Percentiles rank a stretch among this genome's conserved stretches.
Conservation (phyloP, 768 basidiomycete species). For the Lactarius akahatsu region DNA sequence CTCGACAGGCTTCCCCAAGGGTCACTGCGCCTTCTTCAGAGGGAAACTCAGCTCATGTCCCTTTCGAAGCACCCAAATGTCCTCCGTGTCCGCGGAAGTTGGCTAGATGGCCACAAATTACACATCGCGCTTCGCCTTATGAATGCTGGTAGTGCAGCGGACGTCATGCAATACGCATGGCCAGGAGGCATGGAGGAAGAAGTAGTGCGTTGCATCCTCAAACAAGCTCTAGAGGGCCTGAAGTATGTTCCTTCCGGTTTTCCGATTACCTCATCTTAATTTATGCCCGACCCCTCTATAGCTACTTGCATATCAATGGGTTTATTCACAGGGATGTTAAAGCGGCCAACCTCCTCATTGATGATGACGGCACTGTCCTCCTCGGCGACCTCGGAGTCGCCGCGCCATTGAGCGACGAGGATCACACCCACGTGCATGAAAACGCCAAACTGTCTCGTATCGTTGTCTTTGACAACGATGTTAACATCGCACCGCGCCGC, state of each 20-base stretch:
- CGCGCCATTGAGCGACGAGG: constrained; percentile 73
- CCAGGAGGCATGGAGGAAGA: constrained; percentile 91
- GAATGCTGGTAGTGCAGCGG: constrained; percentile 84
- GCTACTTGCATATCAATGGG: constrained; percentile 85
- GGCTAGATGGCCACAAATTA: constrained; percentile 81
- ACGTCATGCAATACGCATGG: constrained; percentile 83
- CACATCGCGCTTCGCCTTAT: constrained; percentile 86
- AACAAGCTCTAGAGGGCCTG: constrained; percentile 84
- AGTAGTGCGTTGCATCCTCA: constrained; percentile 79
- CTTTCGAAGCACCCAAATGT: constrained; percentile 93
- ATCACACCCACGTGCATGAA: constrained; percentile 35
- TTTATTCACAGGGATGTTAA: constrained; percentile 95
- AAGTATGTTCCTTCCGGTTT: constrained; percentile 53
- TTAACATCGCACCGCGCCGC: constrained; percentile 29
- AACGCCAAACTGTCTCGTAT: constrained; percentile 31
- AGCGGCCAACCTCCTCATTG: constrained; percentile 89
- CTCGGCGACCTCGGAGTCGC: constrained; percentile 93
- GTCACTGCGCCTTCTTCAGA: constrained; percentile 69
- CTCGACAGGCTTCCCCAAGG: constrained; percentile 73
- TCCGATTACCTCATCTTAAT: constrained; percentile 25
- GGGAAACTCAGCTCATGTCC: constrained; percentile 91
- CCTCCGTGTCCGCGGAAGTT: constrained; percentile 84
- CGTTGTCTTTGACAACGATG: constrained; percentile 37
- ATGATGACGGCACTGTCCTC: constrained; percentile 87
- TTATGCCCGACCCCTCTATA: constrained; percentile 33